Base-by-base conservation (phyloP, 805 yeast species). In the Tetrapisispora iriomotensis region DNA sequence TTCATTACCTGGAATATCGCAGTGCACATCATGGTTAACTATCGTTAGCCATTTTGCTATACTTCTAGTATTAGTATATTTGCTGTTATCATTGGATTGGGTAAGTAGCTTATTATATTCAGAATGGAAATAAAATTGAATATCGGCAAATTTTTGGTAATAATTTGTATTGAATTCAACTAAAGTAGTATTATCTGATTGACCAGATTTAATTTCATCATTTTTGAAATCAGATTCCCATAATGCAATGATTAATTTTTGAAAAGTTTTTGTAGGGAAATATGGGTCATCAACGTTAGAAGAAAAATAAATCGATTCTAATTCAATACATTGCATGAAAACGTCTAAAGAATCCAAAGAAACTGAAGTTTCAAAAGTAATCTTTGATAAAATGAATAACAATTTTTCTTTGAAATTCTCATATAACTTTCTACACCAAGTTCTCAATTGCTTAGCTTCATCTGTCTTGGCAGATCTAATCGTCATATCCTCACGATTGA, bases 101-200 rank as follows among this genome's bases (percentile, higher is more conserved):
- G 50, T 35, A 8, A 52, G 45, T 6, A 61, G 50, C 20, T 47
- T 40, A n/a, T 47, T 48, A 18, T 77, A 56, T 47, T 72, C 77
- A 28, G 68, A 64, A 53, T 80, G 76, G 47, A 84, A 79, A 53
- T 79, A 82, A 54, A 67, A 85, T 49, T 87, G 84, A 41, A 90
- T 61, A 56, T 90, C 98, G 67, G 83, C 83, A 57, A 72, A 74
- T 48, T 68, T 68, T 23, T 53, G 51, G 51, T 79, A 79, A 44
- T 72, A 77, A 21, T 64, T 65, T 18, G 70, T 75, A 22, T 67
- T 50, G 51, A 82, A 83, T 53, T 81, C 85, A 36, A 67, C 56
- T 13, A 75, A 43, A 10, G 72, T 55, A 37, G 72, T 67, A 51
- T 68, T 71, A 13, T 70, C 69, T 1, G 61, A 56, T 32, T 53